These are phyloP conservation scores for Syzygium aromaticum DNA, from an alignment of 345 rosid genomes.

Conservation along the genomic window DNA sequence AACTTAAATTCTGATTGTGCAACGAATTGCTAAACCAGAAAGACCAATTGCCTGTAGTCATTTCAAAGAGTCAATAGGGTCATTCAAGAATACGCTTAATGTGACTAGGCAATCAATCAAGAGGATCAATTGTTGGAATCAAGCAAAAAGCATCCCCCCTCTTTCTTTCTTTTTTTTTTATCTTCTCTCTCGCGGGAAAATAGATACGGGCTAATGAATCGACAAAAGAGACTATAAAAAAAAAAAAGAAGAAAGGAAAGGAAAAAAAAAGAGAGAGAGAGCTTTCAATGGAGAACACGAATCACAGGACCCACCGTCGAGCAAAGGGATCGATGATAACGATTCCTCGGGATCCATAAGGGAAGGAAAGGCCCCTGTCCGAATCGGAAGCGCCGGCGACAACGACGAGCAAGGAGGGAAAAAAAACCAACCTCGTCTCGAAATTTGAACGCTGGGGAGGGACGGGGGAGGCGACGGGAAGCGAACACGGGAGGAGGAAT, in stretches of 20 bases:
- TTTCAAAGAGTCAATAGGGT: background rate
- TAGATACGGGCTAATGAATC: background rate
- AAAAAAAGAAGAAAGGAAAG: too few relatives aligned
- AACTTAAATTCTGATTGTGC: background rate
- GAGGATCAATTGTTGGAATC: background rate
- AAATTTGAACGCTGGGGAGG: background rate
- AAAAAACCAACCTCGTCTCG: background rate
- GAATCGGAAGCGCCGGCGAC: background rate
- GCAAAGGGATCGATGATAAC: conserved; percentile 1
- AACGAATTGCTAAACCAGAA: background rate
- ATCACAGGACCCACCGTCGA: conserved; percentile 4
- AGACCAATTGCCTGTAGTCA: background rate
- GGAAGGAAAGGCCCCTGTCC: background rate
- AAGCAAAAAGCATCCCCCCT: background rate
- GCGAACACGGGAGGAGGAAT: background rate
- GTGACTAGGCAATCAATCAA: background rate
- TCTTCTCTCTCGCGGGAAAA: background rate
- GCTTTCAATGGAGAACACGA: background rate
- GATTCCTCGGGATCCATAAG: conserved; percentile 33
- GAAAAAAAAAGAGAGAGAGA: too few relatives aligned
- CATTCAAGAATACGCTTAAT: background rate
- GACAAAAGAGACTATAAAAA: background rate
- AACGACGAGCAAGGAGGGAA: background rate
- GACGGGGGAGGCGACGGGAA: background rate
- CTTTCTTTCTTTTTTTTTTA: background rate